A percentile compares a stretch with the other conserved stretches of the same genome.
These are phyloP conservation scores for Boletus patriciae DNA, from an alignment of 768 basidiomycete genomes.

Conservation along the genomic window DNA sequence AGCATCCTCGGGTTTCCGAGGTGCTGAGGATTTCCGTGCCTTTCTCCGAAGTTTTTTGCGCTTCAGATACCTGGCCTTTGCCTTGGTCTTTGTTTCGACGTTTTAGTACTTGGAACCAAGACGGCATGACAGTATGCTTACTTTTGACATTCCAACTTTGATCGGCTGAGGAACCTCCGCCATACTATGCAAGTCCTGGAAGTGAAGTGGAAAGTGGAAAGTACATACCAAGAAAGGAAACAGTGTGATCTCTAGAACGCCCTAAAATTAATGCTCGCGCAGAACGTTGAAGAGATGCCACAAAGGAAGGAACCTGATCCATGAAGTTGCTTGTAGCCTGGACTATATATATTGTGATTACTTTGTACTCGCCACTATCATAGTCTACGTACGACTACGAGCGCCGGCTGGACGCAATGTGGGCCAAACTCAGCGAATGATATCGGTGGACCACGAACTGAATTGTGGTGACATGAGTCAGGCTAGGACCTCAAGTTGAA, in stretches of 20 bases:
- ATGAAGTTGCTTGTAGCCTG: too few relatives aligned
- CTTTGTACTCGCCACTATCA: too few relatives aligned
- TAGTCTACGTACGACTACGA: not conserved
- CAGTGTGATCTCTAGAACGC: too few relatives aligned
- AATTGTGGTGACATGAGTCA: not conserved
- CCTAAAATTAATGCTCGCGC: too few relatives aligned
- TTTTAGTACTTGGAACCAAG: not conserved
- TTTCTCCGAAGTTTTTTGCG: slow-evolving; percentile 70
- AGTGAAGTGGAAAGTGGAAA: too few relatives aligned
- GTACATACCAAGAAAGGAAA: too few relatives aligned
- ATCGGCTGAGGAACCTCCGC: slow-evolving; percentile 8
- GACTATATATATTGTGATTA: too few relatives aligned
- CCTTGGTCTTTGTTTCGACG: slow-evolving; percentile 57
- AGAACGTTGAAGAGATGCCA: too few relatives aligned
- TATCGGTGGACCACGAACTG: not conserved
- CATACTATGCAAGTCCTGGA: not conserved
- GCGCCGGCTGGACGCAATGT: not conserved
- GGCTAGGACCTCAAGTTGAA: not conserved
- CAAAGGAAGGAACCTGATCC: too few relatives aligned
- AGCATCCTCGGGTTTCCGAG: slow-evolving; percentile 25
- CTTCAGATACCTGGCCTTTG: slow-evolving; percentile 70
- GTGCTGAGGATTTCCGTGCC: slow-evolving; percentile 38
- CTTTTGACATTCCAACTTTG: slow-evolving; percentile 14
- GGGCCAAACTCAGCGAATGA: not conserved
- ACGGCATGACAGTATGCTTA: slow-evolving; percentile 12